Conservation (phyloP, 1,284 basidiomycete genomes). For the Melampsora americana region DNA sequence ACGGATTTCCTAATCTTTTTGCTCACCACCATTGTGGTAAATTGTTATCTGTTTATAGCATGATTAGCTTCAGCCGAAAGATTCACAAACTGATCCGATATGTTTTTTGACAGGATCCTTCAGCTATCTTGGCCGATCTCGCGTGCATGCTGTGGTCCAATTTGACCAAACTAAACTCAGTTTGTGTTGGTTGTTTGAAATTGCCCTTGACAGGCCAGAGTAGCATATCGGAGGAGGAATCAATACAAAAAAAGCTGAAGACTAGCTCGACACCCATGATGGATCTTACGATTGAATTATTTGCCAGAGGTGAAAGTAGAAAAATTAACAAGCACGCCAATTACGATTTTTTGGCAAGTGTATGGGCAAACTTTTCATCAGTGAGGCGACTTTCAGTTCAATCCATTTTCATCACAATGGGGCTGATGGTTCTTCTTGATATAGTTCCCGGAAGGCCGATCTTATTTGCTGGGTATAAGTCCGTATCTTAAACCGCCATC, state of each 20-base stretch:
- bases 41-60: slow-evolving; percentile 51
- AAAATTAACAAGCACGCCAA: slow-evolving; percentile 52
- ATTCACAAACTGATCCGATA: not conserved
- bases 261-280: slow-evolving; percentile 25
- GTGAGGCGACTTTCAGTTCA: slow-evolving; percentile 57
- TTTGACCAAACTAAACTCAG: slow-evolving; percentile 69
- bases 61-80: not conserved
- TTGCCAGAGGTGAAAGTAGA: slow-evolving; percentile 65
- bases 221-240: slow-evolving; percentile 9
- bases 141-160: slow-evolving; percentile 97
- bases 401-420: not conserved
- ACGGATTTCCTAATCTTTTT: slow-evolving; percentile 74
- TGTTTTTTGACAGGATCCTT: slow-evolving; percentile 65
- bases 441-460: slow-evolving; percentile 66
- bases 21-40: slow-evolving; percentile 82
- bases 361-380: slow-evolving; percentile 82
- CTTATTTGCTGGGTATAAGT: slow-evolving; percentile 67
- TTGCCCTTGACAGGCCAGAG: slow-evolving; percentile 56
- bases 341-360: slow-evolving; percentile 82
- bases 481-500: slow-evolving; percentile 55
- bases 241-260: slow-evolving; percentile 17
- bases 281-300: slow-evolving; percentile 65
- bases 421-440: not conserved
- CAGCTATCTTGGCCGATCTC: slow-evolving; percentile 84
- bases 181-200: slow-evolving; percentile 66